Percentiles rank a stretch among this genome's conserved stretches.
These are phyloP conservation scores for Vararia minispora DNA, from an alignment of 768 basidiomycete species.

Conservation along the genomic window DNA sequence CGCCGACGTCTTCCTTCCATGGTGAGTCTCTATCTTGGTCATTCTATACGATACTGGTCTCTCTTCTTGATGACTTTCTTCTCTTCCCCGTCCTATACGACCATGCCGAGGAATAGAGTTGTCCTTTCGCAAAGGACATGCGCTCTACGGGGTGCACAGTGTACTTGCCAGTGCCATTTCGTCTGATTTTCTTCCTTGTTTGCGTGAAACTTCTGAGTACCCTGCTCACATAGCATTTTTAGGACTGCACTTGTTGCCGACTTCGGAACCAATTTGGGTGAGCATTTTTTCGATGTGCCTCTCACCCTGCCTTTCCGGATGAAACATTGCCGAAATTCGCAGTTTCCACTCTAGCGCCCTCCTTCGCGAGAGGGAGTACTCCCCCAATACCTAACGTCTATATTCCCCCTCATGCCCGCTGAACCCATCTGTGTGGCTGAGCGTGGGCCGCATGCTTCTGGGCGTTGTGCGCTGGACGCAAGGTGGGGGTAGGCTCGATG, in stretches of 20 bases:
- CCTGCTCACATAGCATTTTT: neutral
- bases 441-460: conserved; percentile 47
- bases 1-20: neutral
- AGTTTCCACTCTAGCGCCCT: conserved; percentile 79
- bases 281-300: conserved; percentile 14
- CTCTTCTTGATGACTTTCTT: conserved; percentile 54
- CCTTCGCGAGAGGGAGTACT: conserved; percentile 43
- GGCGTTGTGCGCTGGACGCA: conserved; percentile 55
- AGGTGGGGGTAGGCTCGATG: conserved; percentile 67
- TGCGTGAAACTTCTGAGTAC: neutral
- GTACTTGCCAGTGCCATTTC: conserved; percentile 87
- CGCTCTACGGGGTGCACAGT: conserved; percentile 49
- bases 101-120: conserved; percentile 76
- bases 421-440: conserved; percentile 52
- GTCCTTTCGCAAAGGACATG: conserved; percentile 71
- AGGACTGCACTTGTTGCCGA: neutral
- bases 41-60: neutral
- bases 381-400: conserved; percentile 61
- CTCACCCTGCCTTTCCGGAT: conserved; percentile 8
- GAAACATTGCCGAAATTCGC: conserved; percentile 59
- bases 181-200: conserved; percentile 39
- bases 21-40: neutral
- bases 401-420: conserved; percentile 53
- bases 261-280: conserved; percentile 3
- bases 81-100: conserved; percentile 91